phyloP scores from a whole-genome alignment of 1,284 basidiomycete genomes.

The Schizopora paradoxa region DNA sequence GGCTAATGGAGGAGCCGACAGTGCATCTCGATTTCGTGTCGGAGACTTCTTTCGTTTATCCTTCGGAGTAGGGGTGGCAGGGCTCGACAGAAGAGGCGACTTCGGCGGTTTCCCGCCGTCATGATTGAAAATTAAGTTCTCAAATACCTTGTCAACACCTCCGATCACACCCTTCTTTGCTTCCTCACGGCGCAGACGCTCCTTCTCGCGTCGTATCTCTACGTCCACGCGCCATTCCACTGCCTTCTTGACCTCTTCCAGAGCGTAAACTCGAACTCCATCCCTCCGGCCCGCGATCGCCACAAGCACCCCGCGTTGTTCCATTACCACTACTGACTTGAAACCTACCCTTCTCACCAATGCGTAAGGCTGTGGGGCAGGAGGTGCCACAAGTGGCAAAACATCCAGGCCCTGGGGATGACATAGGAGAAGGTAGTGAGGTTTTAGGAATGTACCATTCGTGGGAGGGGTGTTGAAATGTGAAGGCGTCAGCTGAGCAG shows the following conservation, averaged over 20 bases:
- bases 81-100: constrained; percentile 14
- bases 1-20: constrained; percentile 32
- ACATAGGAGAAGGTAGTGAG: constrained; percentile 76
- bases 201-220: constrained; percentile 68
- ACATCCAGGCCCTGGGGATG: constrained; percentile 80
- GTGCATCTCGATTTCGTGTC: constrained; percentile 45
- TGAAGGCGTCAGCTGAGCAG: constrained; percentile 60
- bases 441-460: constrained; percentile 70
- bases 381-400: constrained; percentile 65
- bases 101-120: not conserved
- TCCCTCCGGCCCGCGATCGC: constrained; percentile 78
- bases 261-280: constrained; percentile 77
- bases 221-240: constrained; percentile 81
- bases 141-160: constrained; percentile 24
- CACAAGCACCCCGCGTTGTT: constrained; percentile 77
- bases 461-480: constrained; percentile 72
- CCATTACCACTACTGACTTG: constrained; percentile 83
- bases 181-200: constrained; percentile 59
- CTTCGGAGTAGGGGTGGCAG: constrained; percentile 25
- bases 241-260: constrained; percentile 76
- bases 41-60: constrained; percentile 19
- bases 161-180: constrained; percentile 42
- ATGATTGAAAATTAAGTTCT: constrained; percentile 20
- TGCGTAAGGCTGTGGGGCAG: constrained; percentile 68
- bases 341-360: constrained; percentile 73